Percentiles rank a stretch among this genome's conserved stretches.
phyloP scores from a whole-genome alignment of 768 basidiomycete genomes.

The Mycena olivaceomarginata region DNA sequence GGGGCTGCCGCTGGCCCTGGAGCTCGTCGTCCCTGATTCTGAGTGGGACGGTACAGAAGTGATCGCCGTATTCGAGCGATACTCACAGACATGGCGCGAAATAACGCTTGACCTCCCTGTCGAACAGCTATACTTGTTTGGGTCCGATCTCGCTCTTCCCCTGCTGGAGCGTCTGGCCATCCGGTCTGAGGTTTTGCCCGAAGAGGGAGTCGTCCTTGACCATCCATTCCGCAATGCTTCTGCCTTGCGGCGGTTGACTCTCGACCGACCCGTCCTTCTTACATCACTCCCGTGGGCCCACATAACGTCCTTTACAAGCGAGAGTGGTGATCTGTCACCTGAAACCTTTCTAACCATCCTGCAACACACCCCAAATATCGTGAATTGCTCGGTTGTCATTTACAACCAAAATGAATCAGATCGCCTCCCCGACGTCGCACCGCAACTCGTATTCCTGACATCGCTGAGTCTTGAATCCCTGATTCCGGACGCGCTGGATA shows the following conservation, averaged over 20 bases:
- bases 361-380: neutral
- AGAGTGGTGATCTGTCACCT: neutral
- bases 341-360: neutral
- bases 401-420: neutral
- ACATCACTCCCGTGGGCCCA: neutral
- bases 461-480: neutral
- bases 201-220: neutral
- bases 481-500: neutral
- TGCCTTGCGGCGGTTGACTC: neutral
- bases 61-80: neutral
- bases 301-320: neutral
- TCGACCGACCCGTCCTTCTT: neutral
- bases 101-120: neutral
- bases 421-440: neutral
- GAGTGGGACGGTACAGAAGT: neutral
- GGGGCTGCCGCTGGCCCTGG: neutral
- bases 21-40: neutral
- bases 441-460: neutral
- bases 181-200: neutral
- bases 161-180: constrained; percentile 17
- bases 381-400: neutral
- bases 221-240: neutral
- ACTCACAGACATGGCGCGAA: constrained; percentile 18
- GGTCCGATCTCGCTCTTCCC: constrained; percentile 13
- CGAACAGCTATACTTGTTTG: neutral